Base-by-base conservation (phyloP, 768 basidiomycete species). In the Tylopilus subfusipes region DNA sequence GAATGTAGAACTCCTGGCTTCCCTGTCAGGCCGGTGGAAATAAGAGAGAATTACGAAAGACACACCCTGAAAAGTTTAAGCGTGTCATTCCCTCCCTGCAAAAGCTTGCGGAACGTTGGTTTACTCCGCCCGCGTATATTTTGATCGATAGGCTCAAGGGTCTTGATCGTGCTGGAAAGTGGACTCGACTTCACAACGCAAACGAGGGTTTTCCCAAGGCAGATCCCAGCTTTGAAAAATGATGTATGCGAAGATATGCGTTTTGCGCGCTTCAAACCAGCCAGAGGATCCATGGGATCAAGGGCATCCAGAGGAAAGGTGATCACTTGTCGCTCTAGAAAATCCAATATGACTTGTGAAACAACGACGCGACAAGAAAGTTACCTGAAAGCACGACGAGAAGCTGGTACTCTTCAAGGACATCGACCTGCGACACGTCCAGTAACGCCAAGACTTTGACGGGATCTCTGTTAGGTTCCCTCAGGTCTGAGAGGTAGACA, bases 121-220 rank as follows among this genome's bases (percentile, higher is more conserved):
- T 93, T 93, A 49, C 79, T 83, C 52, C 87, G 77, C 4, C 88
- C 88, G 13, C 90, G 82, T 45, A 86, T 69, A 56, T 81, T 88
- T 73, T 93, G 89, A 67, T 98, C 95, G 58, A 98, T 92, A 0
- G 97, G 97, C 63, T 98, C 97, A 53, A 98, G 79, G 2, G 91
- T 87, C 78, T 98, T 98, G 78, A 98, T 97, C 21, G 96, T 98
- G 61, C 93, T 98, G 18, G 93, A 96, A 48, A 97, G 75, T 50
- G 93, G 92, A 58, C 88, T 92, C 2, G 93, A 90, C 74, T 98
- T 99, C 66, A 98, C 96, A 43, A 98, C 89, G 66, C 97, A 98
- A 45, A 99, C 93, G 12, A 99, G 81, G 18, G 91, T 90, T 54
- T 86, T 83, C 34, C 90, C 92, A 24, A 98, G 78, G 67, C 96